Conservation (phyloP, 2,329 filamentous ascomycete species). For the Tricladium varicosporioides region DNA sequence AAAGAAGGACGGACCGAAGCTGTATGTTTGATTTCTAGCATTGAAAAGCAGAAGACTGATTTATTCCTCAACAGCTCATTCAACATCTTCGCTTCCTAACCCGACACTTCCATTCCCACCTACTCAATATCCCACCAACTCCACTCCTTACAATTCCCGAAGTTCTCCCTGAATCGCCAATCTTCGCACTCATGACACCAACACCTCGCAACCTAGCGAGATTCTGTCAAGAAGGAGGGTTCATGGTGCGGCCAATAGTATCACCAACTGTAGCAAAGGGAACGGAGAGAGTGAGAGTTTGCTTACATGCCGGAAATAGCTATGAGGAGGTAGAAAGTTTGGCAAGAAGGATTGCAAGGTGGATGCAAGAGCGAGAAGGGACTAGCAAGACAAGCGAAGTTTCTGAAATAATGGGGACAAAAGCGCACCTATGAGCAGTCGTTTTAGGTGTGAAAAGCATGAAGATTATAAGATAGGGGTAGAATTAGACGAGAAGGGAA, state of each 20-base stretch:
- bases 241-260: constrained; percentile 64
- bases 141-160: constrained; percentile 26
- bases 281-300: constrained; percentile 62
- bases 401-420: neutral
- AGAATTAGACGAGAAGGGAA: neutral
- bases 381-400: neutral
- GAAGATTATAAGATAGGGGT: neutral
- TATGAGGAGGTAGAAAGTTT: constrained; percentile 54
- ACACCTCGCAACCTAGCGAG: constrained; percentile 57
- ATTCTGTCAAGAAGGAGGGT: constrained; percentile 57
- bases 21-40: constrained; percentile 31
- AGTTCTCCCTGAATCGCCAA: constrained; percentile 53
- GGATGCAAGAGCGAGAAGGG: constrained; percentile 18
- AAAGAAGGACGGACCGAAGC: constrained; percentile 45
- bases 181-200: constrained; percentile 60
- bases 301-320: constrained; percentile 67
- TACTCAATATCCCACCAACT: constrained; percentile 38
- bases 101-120: constrained; percentile 41
- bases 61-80: constrained; percentile 23
- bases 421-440: neutral
- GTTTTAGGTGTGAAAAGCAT: neutral
- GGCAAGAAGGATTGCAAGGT: constrained; percentile 22
- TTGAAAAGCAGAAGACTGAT: neutral
- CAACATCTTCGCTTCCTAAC: constrained; percentile 46
- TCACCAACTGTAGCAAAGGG: constrained; percentile 65